These are phyloP conservation scores for Cryptosporidium tyzzeri DNA, from an alignment of 169 alveolate species.

Conservation along the genomic window DNA sequence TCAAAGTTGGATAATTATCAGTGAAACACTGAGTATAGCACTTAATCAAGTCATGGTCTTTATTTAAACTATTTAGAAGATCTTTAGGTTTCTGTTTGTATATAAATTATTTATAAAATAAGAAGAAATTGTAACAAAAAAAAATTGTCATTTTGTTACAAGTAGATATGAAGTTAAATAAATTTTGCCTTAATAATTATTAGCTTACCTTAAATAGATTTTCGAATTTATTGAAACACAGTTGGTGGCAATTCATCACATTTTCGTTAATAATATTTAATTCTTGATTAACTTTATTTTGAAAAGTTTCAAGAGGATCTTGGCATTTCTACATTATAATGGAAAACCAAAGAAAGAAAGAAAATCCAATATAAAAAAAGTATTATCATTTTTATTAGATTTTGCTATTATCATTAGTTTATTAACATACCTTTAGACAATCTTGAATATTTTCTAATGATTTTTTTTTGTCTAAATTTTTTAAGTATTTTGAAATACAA, in stretches of 20 bases:
- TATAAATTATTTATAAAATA: not conserved
- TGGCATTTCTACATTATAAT: slow-evolving; percentile 26
- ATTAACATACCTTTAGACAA: slow-evolving; percentile 8
- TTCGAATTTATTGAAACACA: slow-evolving; percentile 18
- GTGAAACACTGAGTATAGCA: slow-evolving; percentile 27
- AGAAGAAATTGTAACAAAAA: not conserved
- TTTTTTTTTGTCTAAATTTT: slow-evolving; percentile 5
- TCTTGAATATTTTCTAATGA: slow-evolving; percentile 15
- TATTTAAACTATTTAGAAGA: not conserved
- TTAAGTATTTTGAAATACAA: slow-evolving; percentile 12
- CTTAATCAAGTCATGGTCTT: slow-evolving; percentile 2
- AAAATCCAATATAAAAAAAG: not conserved
- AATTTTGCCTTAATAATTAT: not conserved
- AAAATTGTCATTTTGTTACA: no score
- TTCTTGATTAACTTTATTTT: slow-evolving; percentile 19
- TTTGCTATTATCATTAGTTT: not conserved
- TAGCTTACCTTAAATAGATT: slow-evolving; percentile 19
- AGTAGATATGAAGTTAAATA: not conserved
- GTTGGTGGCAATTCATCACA: slow-evolving; percentile 6
- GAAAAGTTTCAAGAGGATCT: slow-evolving; percentile 9
- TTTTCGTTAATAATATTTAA: slow-evolving; percentile 17
- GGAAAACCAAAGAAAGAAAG: not conserved
- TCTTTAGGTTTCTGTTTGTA: slow-evolving; percentile 6
- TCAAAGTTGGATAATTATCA: slow-evolving; percentile 8
- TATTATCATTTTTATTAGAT: no score